These are phyloP conservation scores for Cavenderia fasciculata DNA, from an alignment of 78 protist genomes.

Conservation along the genomic window DNA sequence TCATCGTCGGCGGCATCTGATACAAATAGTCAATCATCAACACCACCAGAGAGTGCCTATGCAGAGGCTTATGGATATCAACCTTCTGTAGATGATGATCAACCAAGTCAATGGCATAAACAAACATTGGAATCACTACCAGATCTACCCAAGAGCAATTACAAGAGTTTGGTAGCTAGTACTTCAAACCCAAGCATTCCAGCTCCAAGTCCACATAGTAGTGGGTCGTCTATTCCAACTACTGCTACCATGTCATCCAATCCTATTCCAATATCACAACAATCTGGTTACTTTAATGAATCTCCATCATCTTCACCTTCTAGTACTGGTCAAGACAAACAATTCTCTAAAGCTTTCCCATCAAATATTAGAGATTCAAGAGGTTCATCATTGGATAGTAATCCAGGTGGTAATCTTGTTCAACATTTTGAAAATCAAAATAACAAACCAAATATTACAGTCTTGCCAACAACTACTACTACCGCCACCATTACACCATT, in stretches of 20 bases:
- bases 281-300: too few species aligned
- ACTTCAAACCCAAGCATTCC: too few species aligned
- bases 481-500: not conserved
- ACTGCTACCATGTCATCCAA: too few species aligned
- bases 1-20: not conserved
- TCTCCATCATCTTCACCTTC: too few species aligned
- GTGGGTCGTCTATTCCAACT: too few species aligned
- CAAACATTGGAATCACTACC: too few species aligned
- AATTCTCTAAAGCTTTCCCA: slow-evolving; percentile 16
- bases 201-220: too few species aligned
- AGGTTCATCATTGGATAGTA: not conserved
- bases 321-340: not conserved
- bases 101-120: slow-evolving; percentile 26
- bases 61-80: slow-evolving; percentile 38
- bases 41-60: not conserved
- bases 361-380: too few species aligned
- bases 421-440: not conserved
- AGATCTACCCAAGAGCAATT: too few species aligned
- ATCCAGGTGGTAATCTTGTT: not conserved
- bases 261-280: too few species aligned
- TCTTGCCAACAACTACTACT: not conserved
- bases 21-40: not conserved
- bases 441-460: not conserved
- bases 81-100: not conserved
- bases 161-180: too few species aligned